These are phyloP conservation scores for Podospora pseudoanserina DNA, from an alignment of 495 filamentous ascomycete species.

Conservation along the genomic window DNA sequence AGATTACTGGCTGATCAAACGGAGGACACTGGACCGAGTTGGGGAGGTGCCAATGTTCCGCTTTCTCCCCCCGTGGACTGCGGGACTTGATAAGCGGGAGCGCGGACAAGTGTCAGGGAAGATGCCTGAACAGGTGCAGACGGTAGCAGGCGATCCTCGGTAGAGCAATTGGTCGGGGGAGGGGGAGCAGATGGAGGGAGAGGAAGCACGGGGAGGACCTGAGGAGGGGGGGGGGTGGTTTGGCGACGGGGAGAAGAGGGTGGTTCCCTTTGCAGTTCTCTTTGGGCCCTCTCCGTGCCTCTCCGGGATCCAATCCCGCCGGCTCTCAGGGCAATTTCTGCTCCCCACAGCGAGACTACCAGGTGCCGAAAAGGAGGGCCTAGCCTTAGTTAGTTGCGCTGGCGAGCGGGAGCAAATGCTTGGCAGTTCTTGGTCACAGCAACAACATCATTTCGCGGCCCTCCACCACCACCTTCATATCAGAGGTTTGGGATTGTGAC, in stretches of 20 bases:
- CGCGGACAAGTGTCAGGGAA: slow-evolving; percentile 5
- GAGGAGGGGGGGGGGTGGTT: neutral
- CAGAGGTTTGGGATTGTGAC: neutral
- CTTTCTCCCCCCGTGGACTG: slow-evolving; percentile 2
- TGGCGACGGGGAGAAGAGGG: neutral
- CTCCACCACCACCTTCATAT: neutral
- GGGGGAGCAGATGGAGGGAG: neutral
- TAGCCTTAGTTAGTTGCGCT: neutral
- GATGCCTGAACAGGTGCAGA: slow-evolving; percentile 9
- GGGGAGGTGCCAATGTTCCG: slow-evolving; percentile 6
- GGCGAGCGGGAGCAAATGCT: slow-evolving; percentile 1
- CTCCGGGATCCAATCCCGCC: slow-evolving; percentile 5
- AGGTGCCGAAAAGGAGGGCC: slow-evolving; percentile 9
- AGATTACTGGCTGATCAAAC: slow-evolving; percentile 7
- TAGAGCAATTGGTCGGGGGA: slow-evolving; percentile 4
- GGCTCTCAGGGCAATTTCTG: slow-evolving; percentile 11
- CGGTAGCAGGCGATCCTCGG: slow-evolving; percentile 11
- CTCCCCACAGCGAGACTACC: slow-evolving; percentile 6
- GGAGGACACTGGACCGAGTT: slow-evolving; percentile 11
- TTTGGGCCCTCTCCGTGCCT: neutral
- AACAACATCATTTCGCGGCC: neutral
- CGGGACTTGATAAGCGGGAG: slow-evolving; percentile 12
- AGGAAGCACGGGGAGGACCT: neutral
- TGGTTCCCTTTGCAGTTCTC: no score
- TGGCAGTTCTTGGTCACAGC: slow-evolving; percentile 7